Evolutionary conservation across 2,329 filamentous ascomycete species (phyloP).

Genomic region (Penicillium sp.): DNA sequence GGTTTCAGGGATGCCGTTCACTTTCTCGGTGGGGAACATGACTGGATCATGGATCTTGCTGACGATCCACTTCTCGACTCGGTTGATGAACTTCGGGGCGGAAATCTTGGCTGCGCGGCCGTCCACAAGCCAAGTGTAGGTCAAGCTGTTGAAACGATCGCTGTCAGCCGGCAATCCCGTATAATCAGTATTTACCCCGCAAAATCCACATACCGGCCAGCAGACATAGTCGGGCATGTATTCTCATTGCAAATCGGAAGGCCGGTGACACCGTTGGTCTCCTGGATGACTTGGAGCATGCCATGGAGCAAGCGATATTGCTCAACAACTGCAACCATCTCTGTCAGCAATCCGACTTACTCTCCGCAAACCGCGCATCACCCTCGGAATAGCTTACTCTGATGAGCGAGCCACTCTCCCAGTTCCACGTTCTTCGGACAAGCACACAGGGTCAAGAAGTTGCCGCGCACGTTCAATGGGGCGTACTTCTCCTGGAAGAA

Average conservation of each 20-base stretch:
- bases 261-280: slow-evolving; percentile 75
- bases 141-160: slow-evolving; percentile 62
- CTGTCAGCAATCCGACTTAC: slow-evolving; percentile 10
- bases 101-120: slow-evolving; percentile 88
- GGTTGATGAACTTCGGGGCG: slow-evolving; percentile 88
- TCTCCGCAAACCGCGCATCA: neutral
- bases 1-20: slow-evolving; percentile 59
- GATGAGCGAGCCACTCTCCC: slow-evolving; percentile 94
- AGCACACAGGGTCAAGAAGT: slow-evolving; percentile 93
- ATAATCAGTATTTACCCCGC: slow-evolving; percentile 12
- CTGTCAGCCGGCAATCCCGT: slow-evolving; percentile 18
- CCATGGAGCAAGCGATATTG: slow-evolving; percentile 87
- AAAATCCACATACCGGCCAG: slow-evolving; percentile 71
- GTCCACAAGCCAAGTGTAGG: slow-evolving; percentile 94
- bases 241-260: slow-evolving; percentile 79
- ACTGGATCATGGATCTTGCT: slow-evolving; percentile 89
- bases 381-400: slow-evolving; percentile 63
- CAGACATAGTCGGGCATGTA: slow-evolving; percentile 89
- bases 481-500: slow-evolving; percentile 59
- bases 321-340: slow-evolving; percentile 71
- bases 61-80: slow-evolving; percentile 96
- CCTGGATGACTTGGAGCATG: slow-evolving; percentile 85
- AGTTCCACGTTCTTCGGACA: slow-evolving; percentile 91
- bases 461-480: slow-evolving; percentile 91
- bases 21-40: slow-evolving; percentile 87